phyloP scores from a whole-genome alignment of 805 yeast species.

The Starmerella tilneyi region DNA sequence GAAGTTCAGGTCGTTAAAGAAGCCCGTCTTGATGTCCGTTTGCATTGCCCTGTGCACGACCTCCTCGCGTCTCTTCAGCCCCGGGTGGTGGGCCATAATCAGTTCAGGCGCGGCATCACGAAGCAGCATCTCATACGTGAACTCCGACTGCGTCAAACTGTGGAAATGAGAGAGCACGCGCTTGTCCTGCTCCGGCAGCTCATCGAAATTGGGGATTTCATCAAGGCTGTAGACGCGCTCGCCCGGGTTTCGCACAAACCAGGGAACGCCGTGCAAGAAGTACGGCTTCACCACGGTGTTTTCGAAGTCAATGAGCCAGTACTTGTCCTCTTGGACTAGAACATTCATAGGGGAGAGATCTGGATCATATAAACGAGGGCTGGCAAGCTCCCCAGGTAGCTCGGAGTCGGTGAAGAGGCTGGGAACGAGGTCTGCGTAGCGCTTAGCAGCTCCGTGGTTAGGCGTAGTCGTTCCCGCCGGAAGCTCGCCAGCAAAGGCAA shows the following conservation, averaged over 20 bases:
- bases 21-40: constrained; percentile 23
- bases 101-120: constrained; percentile 55
- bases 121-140: constrained; percentile 71
- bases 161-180: constrained; percentile 78
- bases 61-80: constrained; percentile 44
- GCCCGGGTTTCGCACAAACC: constrained; percentile 78
- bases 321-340: constrained; percentile 33
- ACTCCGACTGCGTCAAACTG: constrained; percentile 82
- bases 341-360: constrained; percentile 90
- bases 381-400: constrained; percentile 46
- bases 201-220: constrained; percentile 61
- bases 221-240: constrained; percentile 71
- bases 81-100: constrained; percentile 73
- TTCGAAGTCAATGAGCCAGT: constrained; percentile 72
- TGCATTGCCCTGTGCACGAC: constrained; percentile 29
- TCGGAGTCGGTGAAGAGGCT: constrained; percentile 44
- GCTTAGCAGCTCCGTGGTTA: constrained; percentile 44
- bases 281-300: constrained; percentile 72
- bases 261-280: constrained; percentile 65
- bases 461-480: constrained; percentile 44
- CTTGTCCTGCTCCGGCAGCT: constrained; percentile 60
- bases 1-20: constrained; percentile 26
- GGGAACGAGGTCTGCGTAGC: constrained; percentile 48
- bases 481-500: constrained; percentile 49
- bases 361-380: constrained; percentile 66